Base-by-base conservation (phyloP, 2,329 filamentous ascomycete genomes). In the Malbranchea zuffiana region DNA sequence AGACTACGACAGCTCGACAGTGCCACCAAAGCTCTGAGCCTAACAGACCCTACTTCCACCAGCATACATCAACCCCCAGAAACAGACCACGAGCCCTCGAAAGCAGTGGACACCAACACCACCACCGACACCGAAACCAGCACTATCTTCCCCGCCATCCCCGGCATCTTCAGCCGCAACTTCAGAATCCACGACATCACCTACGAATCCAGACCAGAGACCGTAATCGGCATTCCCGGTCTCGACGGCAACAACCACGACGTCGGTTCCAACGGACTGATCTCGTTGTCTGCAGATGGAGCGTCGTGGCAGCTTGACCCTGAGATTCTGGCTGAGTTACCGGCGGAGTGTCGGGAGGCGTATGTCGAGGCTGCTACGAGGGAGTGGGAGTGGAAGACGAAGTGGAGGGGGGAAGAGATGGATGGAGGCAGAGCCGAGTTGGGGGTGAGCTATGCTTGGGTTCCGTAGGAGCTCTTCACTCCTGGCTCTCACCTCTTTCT, bases 341-440 rank as follows among this genome's bases (percentile, higher is more conserved):
- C 66, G 1, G 44, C 52, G 1, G 62, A 66, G 6, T 90, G 84
- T 56, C 73, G 80, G 24, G 63, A 67, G 24, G 80, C 82, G 0
- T 86, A 94, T 44, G 67, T 85, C 34, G 66, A 72, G 36, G 79
- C 83, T 3, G 65, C 77, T 35, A 61, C 62, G 7, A 67, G 71
- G 37, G 83, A 94, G 57, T 57, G 62, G 42, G 61, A 71, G 37
- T 96, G 86, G 82, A 82, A 82, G 56, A 65, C 60, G 20, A 71
- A 69, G 44, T 94, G 86, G 84, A 73, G 72, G 11, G 69, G 72
- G 4, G 87, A 95, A 60, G 66, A 57, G 23, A 60, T 68, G 6
- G 73, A 74, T 51, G 69, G 68, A 3, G 39, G 50, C 11, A 49
- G 58, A 13, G 47, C 49, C 11, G 47, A 46, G 6, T 50, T 57